Evolutionary conservation across 2,329 filamentous ascomycete genomes (phyloP), one percentile per base, ranked within the genome.

Genomic region (Pseudodiploospora longispora): DNA sequence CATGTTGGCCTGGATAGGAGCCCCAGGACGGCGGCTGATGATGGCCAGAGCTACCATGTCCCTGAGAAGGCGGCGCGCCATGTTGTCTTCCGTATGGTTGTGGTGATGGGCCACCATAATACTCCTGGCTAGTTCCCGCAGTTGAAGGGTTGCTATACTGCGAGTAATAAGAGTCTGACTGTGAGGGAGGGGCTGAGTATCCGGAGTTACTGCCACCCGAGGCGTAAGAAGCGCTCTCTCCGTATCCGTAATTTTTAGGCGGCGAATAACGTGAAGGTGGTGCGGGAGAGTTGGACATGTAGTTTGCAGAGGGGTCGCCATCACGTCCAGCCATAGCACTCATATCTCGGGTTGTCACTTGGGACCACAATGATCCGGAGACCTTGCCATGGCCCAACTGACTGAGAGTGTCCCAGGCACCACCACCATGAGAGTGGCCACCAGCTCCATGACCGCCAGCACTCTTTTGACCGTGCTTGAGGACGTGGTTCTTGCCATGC

Each of bases 401-500:
- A 36, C 64, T 61, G n/a, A 67, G 55, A n/a, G 61, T 54, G 52
- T 70, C 57, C 58, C 66, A 55, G 47, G 67, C 68, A 36, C 73
- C 69, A n/a, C 71, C 69, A 10, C 62, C 62, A 47, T 64, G 60
- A 29, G 59, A 60, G 32, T 60, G 61, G 10, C 58, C 59, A 6
- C 59, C 59, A 19, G 19, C 19, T 19, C 19, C 19, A 19, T 19
- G 19, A 19, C 19, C 19, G n/a, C 56, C 52, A 33, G 55, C 60
- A 27, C 54, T 51, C 7, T 50, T 50, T 27, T 64, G 62, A 10
- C 58, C 52, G 6, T 53, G 50, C 33, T 62, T 62, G 10, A 76
- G 63, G 19, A 77, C 67, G 60, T 95, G 88, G 61, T 97, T 98
- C 61, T 82, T 83, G 37, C 91, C 89, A 6, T 75, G 73, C 57